Evolutionary conservation across 371 early-diverging fungal genomes (phyloP), one percentile per base, ranked within the genome.

Genomic region (Actinomucor elegans): DNA sequence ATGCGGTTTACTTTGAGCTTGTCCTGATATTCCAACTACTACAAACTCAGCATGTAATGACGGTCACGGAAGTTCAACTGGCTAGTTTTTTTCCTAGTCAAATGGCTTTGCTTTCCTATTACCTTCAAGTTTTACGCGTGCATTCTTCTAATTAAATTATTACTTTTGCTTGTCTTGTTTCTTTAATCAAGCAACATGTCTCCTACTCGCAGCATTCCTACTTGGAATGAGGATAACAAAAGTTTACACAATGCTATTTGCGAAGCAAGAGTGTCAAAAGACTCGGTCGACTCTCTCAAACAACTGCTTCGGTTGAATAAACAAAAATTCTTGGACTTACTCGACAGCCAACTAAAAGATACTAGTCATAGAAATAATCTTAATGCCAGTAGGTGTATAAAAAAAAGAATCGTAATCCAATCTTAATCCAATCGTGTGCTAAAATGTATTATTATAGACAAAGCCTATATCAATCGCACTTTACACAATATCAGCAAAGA

Each of bases 401-500:
- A 28, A 32, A 2, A 28, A 23, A 21, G 5, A 28, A 32, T 32
- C 0, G 15, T 17, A 4, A 14, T 43, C 7, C 2, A 26, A 14
- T 35, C 3, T 51, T 10, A 15, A 29, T 15, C 15, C 9, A 52
- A 42, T 43, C 48, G 0, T 23, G 14, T 20, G 9, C 31, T 20
- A 6, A 50, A 20, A 14, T 15, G 14, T 23, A 4, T 34, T 55
- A 29, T 27, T 37, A 11, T 28, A 71, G 76, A 72, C 35, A 68
- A 67, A 26, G 75, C 78, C 3, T 68, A 76, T n/a, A 81, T 88
- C 31, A 76, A 84, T 23, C 55, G 76, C 27, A 69, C 60, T 29
- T 50, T 62, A 17, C 74, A 75, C 57, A 78, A 73, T 42, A 85
- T 89, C 58, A 91, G 83, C 62, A 67, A 72, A n/a, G 85, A 86